A percentile compares a stretch with the other conserved stretches of the same genome.
Evolutionary conservation across 75 land plant species (phyloP).

Genomic region (Picea glauca): DNA sequence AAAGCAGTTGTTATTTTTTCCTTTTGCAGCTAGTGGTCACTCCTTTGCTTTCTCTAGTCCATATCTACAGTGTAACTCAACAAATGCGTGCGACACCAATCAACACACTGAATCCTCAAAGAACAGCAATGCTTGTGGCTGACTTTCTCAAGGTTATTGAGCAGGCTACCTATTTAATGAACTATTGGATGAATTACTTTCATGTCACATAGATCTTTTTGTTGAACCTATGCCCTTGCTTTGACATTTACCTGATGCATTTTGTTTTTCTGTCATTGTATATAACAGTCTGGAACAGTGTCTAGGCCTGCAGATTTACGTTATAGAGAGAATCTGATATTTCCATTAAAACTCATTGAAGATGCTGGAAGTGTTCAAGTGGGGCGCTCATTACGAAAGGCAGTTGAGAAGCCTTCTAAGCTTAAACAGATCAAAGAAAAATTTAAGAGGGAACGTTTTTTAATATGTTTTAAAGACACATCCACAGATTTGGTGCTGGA

Average conservation of each 20-base stretch:
- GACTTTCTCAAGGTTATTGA: slow-evolving; percentile 70
- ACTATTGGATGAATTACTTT: background rate
- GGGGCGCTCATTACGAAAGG: slow-evolving; percentile 48
- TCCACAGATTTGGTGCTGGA: slow-evolving; percentile 76
- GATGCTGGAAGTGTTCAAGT: slow-evolving; percentile 92
- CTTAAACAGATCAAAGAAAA: slow-evolving; percentile 43
- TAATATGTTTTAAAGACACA: slow-evolving; percentile 40
- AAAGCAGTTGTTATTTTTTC: too few species aligned
- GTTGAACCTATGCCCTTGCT: background rate
- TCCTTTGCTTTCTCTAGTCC: slow-evolving; percentile 80
- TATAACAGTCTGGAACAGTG: slow-evolving; percentile 64
- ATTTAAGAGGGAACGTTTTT: slow-evolving; percentile 70
- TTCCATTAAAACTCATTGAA: slow-evolving; percentile 60
- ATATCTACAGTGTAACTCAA: slow-evolving; percentile 76
- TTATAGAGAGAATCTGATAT: slow-evolving; percentile 71
- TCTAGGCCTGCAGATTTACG: slow-evolving; percentile 87
- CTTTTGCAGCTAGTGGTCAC: slow-evolving; percentile 70
- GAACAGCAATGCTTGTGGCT: slow-evolving; percentile 88
- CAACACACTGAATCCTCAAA: slow-evolving; percentile 92
- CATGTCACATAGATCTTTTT: background rate
- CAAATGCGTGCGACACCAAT: slow-evolving; percentile 97
- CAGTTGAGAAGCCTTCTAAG: slow-evolving; percentile 55
- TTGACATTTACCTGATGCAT: slow-evolving; percentile 8
- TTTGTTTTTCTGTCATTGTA: slow-evolving; percentile 11
- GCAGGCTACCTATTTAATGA: background rate